Conservation (phyloP, 164 flowering plant genomes). For the grape (Vitis vinifera) region DNA sequence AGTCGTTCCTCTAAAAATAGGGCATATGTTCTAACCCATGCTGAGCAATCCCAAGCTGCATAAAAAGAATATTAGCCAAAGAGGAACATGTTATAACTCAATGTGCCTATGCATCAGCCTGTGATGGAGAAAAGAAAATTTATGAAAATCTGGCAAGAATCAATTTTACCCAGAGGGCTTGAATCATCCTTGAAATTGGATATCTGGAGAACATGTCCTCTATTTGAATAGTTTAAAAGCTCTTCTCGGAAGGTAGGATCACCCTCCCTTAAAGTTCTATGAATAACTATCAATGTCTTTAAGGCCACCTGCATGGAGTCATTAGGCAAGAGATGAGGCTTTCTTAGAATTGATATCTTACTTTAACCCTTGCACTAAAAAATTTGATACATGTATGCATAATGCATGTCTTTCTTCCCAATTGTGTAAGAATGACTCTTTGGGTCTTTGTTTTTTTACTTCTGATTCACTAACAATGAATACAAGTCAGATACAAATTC, state of each 20-base stretch:
- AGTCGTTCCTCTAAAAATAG: conserved; percentile 90
- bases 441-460: too few species aligned
- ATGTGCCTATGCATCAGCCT: neutral
- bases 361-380: neutral
- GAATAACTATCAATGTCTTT: conserved; percentile 90
- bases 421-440: too few species aligned
- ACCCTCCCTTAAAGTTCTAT: conserved; percentile 90
- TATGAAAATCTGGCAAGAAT: neutral
- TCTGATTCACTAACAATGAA: too few species aligned
- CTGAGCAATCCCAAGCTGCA: conserved; percentile 99
- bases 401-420: too few species aligned
- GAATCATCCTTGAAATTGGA: conserved; percentile 97
- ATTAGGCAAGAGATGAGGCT: neutral
- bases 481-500: too few species aligned
- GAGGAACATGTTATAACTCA: neutral
- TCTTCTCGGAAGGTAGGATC: conserved; percentile 98
- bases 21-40: conserved; percentile 96
- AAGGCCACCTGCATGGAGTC: conserved; percentile 70
- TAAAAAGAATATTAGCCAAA: neutral
- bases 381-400: neutral
- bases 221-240: conserved; percentile 61
- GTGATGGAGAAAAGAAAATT: conserved; percentile 1
- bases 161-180: conserved; percentile 72
- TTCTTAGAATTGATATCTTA: neutral
- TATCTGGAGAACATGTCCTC: conserved; percentile 76